A percentile compares a stretch with the other conserved stretches of the same genome.
Evolutionary conservation across 345 rosid genomes (phyloP).

Genomic region (Eucalyptus regnans): DNA sequence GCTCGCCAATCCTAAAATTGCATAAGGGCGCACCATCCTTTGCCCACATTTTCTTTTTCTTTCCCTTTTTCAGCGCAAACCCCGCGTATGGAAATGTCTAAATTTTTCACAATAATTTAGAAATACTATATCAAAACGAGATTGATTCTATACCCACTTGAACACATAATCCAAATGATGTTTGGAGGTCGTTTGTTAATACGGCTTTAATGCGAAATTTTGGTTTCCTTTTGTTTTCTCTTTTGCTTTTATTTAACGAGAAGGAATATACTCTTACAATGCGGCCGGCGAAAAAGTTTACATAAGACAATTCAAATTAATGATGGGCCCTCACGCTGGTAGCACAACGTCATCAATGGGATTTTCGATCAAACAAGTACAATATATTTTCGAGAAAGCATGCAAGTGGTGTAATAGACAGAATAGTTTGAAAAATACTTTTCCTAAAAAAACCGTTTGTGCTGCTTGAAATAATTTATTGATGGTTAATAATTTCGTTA

Average conservation of each 20-base stretch:
- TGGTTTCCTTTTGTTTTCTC: not conserved
- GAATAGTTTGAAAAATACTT: accelerated
- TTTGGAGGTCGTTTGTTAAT: not conserved
- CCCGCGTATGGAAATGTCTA: not conserved
- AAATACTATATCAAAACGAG: not conserved
- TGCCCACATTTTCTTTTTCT: not conserved
- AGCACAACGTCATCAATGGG: not conserved
- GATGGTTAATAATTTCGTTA: not conserved
- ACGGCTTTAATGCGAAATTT: not conserved
- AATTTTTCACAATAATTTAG: not conserved
- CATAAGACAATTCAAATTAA: not conserved
- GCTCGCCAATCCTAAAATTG: not conserved
- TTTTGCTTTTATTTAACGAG: not conserved
- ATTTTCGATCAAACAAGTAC: not conserved
- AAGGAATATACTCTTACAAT: not conserved
- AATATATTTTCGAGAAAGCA: not conserved
- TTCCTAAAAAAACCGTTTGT: accelerated
- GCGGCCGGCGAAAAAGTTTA: not conserved
- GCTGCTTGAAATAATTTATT: not conserved
- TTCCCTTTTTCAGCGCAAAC: not conserved
- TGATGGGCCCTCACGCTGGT: not conserved
- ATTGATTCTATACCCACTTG: not conserved
- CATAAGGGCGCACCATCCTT: not conserved
- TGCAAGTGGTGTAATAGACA: not conserved
- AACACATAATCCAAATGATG: not conserved